Conservation (phyloP, 2,329 filamentous ascomycete genomes). For the Phyllosticta capitalensis region DNA sequence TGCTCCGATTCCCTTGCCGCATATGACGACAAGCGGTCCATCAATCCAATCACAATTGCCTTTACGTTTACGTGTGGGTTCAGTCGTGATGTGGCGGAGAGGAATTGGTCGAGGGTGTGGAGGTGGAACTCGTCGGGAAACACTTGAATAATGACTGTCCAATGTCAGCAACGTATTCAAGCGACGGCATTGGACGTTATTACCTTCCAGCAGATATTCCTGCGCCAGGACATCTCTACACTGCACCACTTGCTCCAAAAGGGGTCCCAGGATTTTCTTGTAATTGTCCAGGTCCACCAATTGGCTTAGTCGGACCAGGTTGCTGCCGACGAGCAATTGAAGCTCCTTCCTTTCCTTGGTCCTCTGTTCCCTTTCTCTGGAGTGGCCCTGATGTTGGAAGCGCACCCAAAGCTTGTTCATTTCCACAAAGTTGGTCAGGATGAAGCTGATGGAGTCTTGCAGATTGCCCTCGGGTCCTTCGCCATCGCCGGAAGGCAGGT, state of each 20-base stretch:
- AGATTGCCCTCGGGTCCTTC: constrained; percentile 93
- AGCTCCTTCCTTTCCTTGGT: constrained; percentile 93
- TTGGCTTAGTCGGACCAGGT: constrained; percentile 89
- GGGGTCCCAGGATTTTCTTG: constrained; percentile 79
- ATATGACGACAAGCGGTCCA: constrained; percentile 92
- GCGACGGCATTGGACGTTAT: constrained; percentile 3
- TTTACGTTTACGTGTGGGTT: constrained; percentile 98
- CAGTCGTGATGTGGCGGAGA: constrained; percentile 82
- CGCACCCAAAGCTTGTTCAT: constrained; percentile 99
- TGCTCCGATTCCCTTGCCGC: constrained; percentile 78
- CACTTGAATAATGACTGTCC: constrained; percentile 83
- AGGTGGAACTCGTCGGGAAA: constrained; percentile 98
- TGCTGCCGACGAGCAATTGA: constrained; percentile 91
- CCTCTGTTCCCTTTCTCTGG: constrained; percentile 82
- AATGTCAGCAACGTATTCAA: constrained; percentile 18
- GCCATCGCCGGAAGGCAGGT: constrained; percentile 67
- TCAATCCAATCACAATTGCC: constrained; percentile 92
- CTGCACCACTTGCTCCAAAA: constrained; percentile 95
- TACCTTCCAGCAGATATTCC: constrained; percentile 84
- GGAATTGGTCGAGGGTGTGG: constrained; percentile 89
- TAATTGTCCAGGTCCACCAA: constrained; percentile 91
- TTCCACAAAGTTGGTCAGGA: constrained; percentile 97
- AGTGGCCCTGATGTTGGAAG: constrained; percentile 94
- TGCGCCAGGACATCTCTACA: constrained; percentile 94
- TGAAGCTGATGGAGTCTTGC: constrained; percentile 95